phyloP scores from a whole-genome alignment of 257 asterid genomes.

The Ophiorrhiza pumila region DNA sequence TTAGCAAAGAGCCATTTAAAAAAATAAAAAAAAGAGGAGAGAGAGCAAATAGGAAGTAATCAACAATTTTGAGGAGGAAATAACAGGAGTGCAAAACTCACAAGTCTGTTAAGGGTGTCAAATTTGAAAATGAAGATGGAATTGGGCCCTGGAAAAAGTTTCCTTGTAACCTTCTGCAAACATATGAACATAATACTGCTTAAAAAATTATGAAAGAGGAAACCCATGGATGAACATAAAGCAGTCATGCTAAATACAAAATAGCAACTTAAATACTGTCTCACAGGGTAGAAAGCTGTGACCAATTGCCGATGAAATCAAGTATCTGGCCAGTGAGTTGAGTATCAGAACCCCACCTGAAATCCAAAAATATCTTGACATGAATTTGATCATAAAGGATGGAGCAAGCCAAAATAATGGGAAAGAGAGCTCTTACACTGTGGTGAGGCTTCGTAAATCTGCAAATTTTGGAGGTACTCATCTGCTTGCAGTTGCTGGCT shows the following conservation, averaged over 20 bases:
- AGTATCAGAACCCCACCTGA: constrained; percentile 68
- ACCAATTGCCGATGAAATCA: constrained; percentile 67
- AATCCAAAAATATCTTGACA: constrained; percentile 16
- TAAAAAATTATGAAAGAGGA: constrained; percentile 15
- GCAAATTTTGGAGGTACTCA: constrained; percentile 42
- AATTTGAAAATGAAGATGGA: constrained; percentile 62
- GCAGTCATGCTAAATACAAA: too few species aligned
- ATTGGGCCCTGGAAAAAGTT: constrained; percentile 74
- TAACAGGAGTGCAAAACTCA: constrained; percentile 29
- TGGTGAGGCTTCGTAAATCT: constrained; percentile 32
- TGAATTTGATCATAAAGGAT: constrained; percentile 8
- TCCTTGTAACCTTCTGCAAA: constrained; percentile 72
- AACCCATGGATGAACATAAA: too few species aligned
- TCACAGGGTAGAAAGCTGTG: constrained; percentile 49
- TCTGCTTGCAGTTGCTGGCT: constrained; percentile 1
- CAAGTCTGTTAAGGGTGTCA: constrained; percentile 59
- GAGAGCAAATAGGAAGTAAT: background rate
- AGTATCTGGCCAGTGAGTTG: constrained; percentile 68
- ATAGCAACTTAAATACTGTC: constrained; percentile 20
- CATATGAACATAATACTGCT: constrained; percentile 1
- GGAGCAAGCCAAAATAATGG: background rate
- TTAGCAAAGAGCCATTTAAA: background rate
- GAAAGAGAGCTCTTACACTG: constrained; percentile 35
- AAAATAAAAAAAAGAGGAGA: background rate
- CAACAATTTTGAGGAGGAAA: constrained; percentile 1